Conservation (phyloP, 2,329 filamentous ascomycete species). For the Pyrenophora tritici-repentis region DNA sequence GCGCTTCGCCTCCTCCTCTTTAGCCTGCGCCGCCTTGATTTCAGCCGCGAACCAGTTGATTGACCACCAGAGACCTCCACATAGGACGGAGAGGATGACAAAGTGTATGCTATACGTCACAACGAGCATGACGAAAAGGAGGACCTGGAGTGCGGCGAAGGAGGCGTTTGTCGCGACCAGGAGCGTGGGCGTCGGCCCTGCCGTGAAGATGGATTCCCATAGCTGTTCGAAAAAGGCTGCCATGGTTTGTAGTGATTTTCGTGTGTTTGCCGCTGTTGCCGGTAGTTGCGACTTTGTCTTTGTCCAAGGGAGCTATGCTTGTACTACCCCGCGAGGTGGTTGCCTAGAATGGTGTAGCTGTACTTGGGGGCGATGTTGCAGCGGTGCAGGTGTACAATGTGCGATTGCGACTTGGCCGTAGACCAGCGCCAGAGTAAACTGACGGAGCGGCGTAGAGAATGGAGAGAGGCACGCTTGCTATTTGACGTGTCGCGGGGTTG, state of each 20-base stretch:
- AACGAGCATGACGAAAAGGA: constrained; percentile 75
- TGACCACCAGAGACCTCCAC: constrained; percentile 82
- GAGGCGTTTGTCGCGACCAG: constrained; percentile 87
- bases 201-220: constrained; percentile 91
- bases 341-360: constrained; percentile 31
- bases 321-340: constrained; percentile 20
- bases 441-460: constrained; percentile 15
- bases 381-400: constrained; percentile 1
- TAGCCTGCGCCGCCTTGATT: constrained; percentile 54
- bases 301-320: constrained; percentile 16
- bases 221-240: constrained; percentile 70
- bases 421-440: constrained; percentile 22
- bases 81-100: constrained; percentile 76
- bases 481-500: constrained; percentile 26
- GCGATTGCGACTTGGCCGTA: constrained; percentile 15
- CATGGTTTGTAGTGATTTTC: constrained; percentile 30
- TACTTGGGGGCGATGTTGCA: constrained; percentile 14
- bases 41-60: constrained; percentile 96
- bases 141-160: constrained; percentile 81
- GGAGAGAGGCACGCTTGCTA: constrained; percentile 14
- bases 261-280: neutral
- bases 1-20: constrained; percentile 57
- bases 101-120: constrained; percentile 91
- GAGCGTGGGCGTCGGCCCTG: constrained; percentile 85
- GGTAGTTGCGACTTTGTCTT: neutral